Evolutionary conservation across 2,329 filamentous ascomycete genomes (phyloP), one percentile per base, ranked within the genome.

Genomic region (Penicillium sp.): DNA sequence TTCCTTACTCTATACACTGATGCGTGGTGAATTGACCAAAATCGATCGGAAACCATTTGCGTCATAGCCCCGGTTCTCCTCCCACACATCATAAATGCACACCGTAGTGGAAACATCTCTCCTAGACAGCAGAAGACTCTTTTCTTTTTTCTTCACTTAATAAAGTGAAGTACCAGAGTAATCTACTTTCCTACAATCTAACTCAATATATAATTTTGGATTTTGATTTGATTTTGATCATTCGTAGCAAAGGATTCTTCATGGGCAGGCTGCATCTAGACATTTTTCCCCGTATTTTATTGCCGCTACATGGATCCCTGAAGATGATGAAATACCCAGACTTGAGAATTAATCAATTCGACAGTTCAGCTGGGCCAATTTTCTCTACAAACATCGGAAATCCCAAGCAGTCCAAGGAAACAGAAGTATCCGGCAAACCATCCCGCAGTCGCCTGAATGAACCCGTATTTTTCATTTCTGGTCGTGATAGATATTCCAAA

Each of bases 381-480:
- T 49, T 47, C 49, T 61, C 54, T 59, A 61, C 53, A 53, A 47
- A 57, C 26, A 51, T 20, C 45, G 47, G 50, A 42, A 51, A 45
- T 57, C 50, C 51, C 42, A 53, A 62, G 57, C 35, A 60, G 51
- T 51, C 26, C 47, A 60, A 51, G 20, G 56, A 45, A 45, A 29
- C 20, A 40, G 29, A 37, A 44, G 27, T 56, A 47, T 50, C 50
- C 49, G 23, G 53, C 50, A 54, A 35, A 55, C 43, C 53, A 50
- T 57, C 46, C 57, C 43, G 43, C 47, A 55, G 55, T 55, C 51
- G 51, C 56, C 46, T 57, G 31, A 49, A 53, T 57, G 57, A 57
- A 51, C 55, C 55, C 41, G 41, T 43, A 43, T 61, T 67, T 66
- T 65, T 63, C 55, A 60, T 67, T 61, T 61, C 58, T 58, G 55